Evolutionary conservation across 768 basidiomycete genomes (phyloP), one percentile per base, ranked within the genome.

Genomic region (Dioszegia hungarica): DNA sequence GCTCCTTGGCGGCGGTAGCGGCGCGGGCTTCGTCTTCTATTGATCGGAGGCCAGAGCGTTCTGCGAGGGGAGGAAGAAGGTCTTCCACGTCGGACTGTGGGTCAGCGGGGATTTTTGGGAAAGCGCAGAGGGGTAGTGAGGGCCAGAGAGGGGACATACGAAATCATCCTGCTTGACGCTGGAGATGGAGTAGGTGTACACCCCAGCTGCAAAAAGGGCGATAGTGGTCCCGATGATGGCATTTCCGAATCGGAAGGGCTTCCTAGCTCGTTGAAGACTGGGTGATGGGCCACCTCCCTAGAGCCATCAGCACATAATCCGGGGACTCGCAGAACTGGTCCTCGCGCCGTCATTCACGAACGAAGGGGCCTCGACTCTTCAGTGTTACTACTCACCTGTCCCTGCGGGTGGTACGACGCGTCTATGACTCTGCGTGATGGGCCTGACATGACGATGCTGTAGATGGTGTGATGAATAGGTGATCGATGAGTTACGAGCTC

Each of bases 81-180:
- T 75, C 74, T 48, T 62, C 68, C 0, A 75, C 69, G 41, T 75
- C 74, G 56, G 68, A 68, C 73, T 74, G 40, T 25, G 14, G 24
- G 20, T 56, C 33, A 49, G 45, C 38, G 24, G 4, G 9, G n/a
- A 11, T 24, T 25, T 14, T 52, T 12, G 15, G 31, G n/a, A n/a
- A n/a, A n/a, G n/a, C n/a, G n/a, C n/a, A n/a, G n/a, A n/a, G n/a
- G n/a, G n/a, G n/a, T n/a, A n/a, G n/a, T n/a, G n/a, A n/a, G 6
- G 31, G 31, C 31, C 6, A 14, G 37, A 17, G 9, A 37, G 25
- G 6, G n/a, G 4, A 69, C 74, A 54, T 54, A 75, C 74, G 54
- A 94, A 95, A 37, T 87, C 85, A 72, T 95, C 92, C 70, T 97
- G 92, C 70, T 87, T 90, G 54, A 97, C 92, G 27, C 91, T 92